Conservation (phyloP, 1,139 yeast species). For the Blastobotrys persicus region DNA sequence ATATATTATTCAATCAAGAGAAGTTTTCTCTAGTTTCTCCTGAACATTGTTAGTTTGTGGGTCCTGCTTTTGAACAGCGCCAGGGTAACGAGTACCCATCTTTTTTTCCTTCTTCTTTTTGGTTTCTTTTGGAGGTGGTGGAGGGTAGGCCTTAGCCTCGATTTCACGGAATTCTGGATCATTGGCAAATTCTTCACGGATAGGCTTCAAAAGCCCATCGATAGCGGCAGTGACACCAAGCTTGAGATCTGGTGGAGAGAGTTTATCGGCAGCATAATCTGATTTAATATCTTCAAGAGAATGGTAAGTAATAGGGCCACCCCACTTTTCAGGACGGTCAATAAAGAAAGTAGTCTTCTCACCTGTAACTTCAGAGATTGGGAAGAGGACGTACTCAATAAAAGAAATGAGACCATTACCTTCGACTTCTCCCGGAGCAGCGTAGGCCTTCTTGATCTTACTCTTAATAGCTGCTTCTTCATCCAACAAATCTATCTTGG, state of each 20-base stretch:
- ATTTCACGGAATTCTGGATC: constrained; percentile 74
- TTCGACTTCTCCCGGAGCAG: constrained; percentile 91
- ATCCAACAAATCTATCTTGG: constrained; percentile 90
- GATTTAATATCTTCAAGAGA: constrained; percentile 67
- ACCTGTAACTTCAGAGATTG: constrained; percentile 68
- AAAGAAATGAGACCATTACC: constrained; percentile 90
- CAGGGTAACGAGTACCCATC: constrained; percentile 85
- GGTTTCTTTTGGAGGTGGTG: constrained; percentile 53
- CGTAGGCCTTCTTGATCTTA: constrained; percentile 89
- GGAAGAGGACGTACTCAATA: constrained; percentile 77
- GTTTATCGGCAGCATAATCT: constrained; percentile 67
- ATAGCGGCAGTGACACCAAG: constrained; percentile 85
- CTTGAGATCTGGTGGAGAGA: constrained; percentile 93
- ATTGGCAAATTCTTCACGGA: constrained; percentile 63
- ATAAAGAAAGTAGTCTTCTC: constrained; percentile 62
- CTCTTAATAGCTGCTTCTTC: constrained; percentile 83
- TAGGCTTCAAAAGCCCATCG: constrained; percentile 76
- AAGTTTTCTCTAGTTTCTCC: constrained; percentile 38
- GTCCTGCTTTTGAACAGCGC: constrained; percentile 39
- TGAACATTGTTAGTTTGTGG: constrained; percentile 31
- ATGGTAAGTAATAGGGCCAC: constrained; percentile 79
- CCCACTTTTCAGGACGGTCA: constrained; percentile 93
- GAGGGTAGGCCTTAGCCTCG: constrained; percentile 80
- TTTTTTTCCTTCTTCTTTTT: constrained; percentile 72
- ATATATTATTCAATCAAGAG: constrained; percentile 4